Evolutionary conservation across 495 filamentous ascomycete genomes (phyloP).

Genomic region (Pyrenopolyporus hunteri): DNA sequence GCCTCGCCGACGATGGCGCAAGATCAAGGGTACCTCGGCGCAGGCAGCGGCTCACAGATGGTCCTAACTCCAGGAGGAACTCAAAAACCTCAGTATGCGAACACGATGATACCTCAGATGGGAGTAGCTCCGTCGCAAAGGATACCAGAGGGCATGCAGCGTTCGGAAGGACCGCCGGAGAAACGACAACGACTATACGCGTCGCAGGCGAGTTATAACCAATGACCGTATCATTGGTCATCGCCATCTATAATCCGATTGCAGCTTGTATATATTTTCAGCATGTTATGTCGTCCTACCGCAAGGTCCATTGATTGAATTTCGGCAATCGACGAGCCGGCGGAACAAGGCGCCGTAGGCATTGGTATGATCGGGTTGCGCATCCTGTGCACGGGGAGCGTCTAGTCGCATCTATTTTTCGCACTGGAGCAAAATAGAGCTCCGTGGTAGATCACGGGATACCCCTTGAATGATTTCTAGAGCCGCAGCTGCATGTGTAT

Average conservation of each 20-base stretch:
- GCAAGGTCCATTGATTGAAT: constrained; percentile 3
- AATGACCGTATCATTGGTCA: constrained; percentile 13
- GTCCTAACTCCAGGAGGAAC: constrained; percentile 53
- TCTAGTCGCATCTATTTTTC: constrained; percentile 15
- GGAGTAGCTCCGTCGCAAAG: constrained; percentile 38
- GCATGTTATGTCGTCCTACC: constrained; percentile 19
- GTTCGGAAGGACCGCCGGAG: constrained; percentile 43
- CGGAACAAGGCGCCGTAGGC: constrained; percentile 1
- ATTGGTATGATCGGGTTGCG: constrained; percentile 20
- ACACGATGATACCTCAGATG: constrained; percentile 43
- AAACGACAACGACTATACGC: constrained; percentile 50
- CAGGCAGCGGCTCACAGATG: constrained; percentile 48
- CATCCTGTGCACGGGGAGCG: constrained; percentile 12
- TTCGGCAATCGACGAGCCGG: constrained; percentile 19
- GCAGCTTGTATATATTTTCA: constrained; percentile 39
- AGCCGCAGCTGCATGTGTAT: constrained; percentile 24
- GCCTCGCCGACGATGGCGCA: constrained; percentile 61
- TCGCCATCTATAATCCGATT: constrained; percentile 19
- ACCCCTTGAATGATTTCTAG: constrained; percentile 35
- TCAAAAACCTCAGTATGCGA: constrained; percentile 45
- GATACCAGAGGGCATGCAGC: constrained; percentile 41
- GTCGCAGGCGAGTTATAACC: constrained; percentile 43
- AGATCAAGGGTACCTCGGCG: constrained; percentile 49
- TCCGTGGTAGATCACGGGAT: constrained; percentile 36
- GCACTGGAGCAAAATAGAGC: constrained; percentile 21